Evolutionary conservation across 2,329 filamentous ascomycete genomes (phyloP), one percentile per base, ranked within the genome.

Genomic region (Pseudocercospora macadamiae): DNA sequence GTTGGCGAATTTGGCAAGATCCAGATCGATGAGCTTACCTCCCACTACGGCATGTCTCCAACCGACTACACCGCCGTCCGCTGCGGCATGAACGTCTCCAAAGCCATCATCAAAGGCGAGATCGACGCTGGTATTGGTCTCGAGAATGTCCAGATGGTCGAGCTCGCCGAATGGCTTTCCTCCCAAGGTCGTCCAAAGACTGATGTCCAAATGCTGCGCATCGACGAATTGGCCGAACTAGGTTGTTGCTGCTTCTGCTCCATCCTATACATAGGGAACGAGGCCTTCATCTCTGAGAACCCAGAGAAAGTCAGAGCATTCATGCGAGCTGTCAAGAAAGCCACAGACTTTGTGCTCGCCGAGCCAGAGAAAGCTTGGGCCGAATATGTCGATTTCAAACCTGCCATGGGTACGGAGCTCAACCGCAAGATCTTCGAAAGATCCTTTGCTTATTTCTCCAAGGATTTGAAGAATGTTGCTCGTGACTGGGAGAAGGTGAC

Each of bases 201-300:
- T 12, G 88, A 91, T 63, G 89, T 91, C 6, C 86, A 90, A 75
- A 91, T 92, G 89, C 83, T 92, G 16, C 86, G 89, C 68, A 92
- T 92, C 70, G 89, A 92, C 72, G 84, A 91, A 77, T 86, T 92
- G 25, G 89, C 89, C 30, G 87, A 91, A 73, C 80, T 91, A 2
- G 89, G 89, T 51, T 92, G 89, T 79, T 92, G 89, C 83, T 92
- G 89, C 81, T 92, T 92, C 83, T 92, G 89, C 76, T 86, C 86
- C 25, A 89, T 92, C 73, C 80, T 92, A 37, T 91, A 92, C 80
- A 92, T 92, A 64, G 89, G 86, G 68, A 91, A 92, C 75, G 88
- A 91, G 68, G 70, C 70, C 7, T 92, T 92, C 76, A 74, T 91
- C 44, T 72, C 78, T n/a, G 77, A 83, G 60, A 84, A 90, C 75